Conservation (phyloP, 139 green algal species). For the Zygnema circumcarinatum region DNA sequence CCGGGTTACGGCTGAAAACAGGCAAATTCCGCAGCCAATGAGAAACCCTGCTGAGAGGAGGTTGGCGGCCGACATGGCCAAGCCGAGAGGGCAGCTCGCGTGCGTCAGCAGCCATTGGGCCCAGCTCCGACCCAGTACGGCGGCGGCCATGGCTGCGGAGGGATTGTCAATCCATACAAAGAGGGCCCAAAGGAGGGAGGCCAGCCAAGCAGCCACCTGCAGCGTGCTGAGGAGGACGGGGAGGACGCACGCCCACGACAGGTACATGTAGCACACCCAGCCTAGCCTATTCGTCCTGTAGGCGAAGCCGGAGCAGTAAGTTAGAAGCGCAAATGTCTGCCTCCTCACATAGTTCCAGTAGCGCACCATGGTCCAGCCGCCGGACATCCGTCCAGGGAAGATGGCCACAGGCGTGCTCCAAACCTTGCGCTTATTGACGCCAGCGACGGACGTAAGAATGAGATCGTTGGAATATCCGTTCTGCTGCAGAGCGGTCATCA, state of each 20-base stretch:
- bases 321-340: slow-evolving; percentile 93
- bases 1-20: slow-evolving; percentile 26
- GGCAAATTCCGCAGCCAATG: background rate
- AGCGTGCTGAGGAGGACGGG: slow-evolving; percentile 30
- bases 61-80: background rate
- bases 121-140: slow-evolving; percentile 1
- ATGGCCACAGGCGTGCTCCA: slow-evolving; percentile 18
- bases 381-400: slow-evolving; percentile 38
- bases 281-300: slow-evolving; percentile 71
- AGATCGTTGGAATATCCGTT: slow-evolving; percentile 93
- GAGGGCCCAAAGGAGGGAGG: background rate
- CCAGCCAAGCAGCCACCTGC: background rate
- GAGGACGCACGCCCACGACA: slow-evolving; percentile 71
- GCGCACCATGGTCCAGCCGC: slow-evolving; percentile 18
- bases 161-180: background rate
- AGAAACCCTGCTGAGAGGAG: slow-evolving; percentile 2
- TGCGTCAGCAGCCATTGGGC: slow-evolving; percentile 10
- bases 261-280: slow-evolving; percentile 66
- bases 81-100: background rate
- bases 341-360: slow-evolving; percentile 94
- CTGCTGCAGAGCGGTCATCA: slow-evolving; percentile 69
- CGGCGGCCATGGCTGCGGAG: background rate
- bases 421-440: slow-evolving; percentile 39
- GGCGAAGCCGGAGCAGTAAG: slow-evolving; percentile 73
- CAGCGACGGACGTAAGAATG: slow-evolving; percentile 76